Evolutionary conservation across 2,329 filamentous ascomycete genomes (phyloP).

Genomic region (Fusarium pilosicola): DNA sequence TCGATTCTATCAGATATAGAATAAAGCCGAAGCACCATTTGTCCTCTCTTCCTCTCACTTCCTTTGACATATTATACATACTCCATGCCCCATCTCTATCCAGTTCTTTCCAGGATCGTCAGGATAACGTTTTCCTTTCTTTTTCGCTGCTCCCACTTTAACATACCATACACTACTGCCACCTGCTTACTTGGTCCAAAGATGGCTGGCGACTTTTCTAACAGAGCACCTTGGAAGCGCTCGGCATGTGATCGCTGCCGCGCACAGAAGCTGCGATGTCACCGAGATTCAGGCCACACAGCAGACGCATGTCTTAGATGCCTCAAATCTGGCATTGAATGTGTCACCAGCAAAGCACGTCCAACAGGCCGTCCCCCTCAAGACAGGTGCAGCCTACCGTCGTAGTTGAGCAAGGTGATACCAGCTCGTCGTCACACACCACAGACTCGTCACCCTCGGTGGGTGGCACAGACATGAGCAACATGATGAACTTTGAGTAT

Average conservation of each 20-base stretch:
- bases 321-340: neutral
- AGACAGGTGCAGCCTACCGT: neutral
- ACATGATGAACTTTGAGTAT: neutral
- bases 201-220: neutral
- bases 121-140: neutral
- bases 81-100: neutral
- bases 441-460: neutral
- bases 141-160: neutral
- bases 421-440: neutral
- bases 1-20: neutral
- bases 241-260: conserved; percentile 1
- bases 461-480: neutral
- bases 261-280: neutral
- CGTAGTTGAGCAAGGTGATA: neutral
- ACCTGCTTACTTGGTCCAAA: neutral
- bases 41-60: neutral
- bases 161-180: neutral
- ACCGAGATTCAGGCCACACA: neutral
- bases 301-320: neutral
- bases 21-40: neutral
- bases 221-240: neutral
- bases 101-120: neutral
- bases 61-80: neutral
- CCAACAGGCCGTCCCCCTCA: neutral
- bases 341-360: neutral